Base-by-base conservation (phyloP, 2,329 filamentous ascomycete species). In the Hypoxylon rubiginosum region DNA sequence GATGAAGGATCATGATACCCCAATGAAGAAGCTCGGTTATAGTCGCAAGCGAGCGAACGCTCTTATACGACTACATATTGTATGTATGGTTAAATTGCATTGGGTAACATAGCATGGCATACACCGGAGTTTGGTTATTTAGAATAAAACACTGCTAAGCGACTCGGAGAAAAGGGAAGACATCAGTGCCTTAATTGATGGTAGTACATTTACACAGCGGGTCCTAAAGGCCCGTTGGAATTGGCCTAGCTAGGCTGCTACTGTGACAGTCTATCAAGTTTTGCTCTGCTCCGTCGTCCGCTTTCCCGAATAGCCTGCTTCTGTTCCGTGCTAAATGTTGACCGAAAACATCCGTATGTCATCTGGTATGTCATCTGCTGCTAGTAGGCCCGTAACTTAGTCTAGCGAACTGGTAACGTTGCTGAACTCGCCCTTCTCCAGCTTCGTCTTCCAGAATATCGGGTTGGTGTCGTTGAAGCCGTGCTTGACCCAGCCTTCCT, bases 391-490 rank as follows among this genome's bases (percentile, higher is more conserved):
- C 24, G 19, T 11, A 43, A 11, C 24, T 43, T 74, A 76, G n/a
- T 87, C 86, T 78, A 97, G 79, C 76, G 90, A 84, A 75, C 91
- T 92, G 63, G 93, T 97, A 58, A 97, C 94, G 79, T 97, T 97
- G 70, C 91, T 95, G 82, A 99, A 99, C 85, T 99, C 96, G 81
- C 94, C 94, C 89, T 97, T 97, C 81, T 97, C 92, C 77, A 99
- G 83, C 90, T 99, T 99, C 53, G 94, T 97, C 86, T 97, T 92
- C 96, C 96, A 99, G 91, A 99, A 99, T 79, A 98, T 97, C 48
- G 95, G 95, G 85, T 98, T 97, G 74, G 95, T 98, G 82, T 99
- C 96, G 78, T 86, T 94, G 87, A 99, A 99, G 68, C 96, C 96
- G 79, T 98, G 95, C 88, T 97, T 97, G 77, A 97, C 94, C 96